phyloP scores from a whole-genome alignment of 2,329 filamentous ascomycete genomes.

The Chaetomium strumarium region DNA sequence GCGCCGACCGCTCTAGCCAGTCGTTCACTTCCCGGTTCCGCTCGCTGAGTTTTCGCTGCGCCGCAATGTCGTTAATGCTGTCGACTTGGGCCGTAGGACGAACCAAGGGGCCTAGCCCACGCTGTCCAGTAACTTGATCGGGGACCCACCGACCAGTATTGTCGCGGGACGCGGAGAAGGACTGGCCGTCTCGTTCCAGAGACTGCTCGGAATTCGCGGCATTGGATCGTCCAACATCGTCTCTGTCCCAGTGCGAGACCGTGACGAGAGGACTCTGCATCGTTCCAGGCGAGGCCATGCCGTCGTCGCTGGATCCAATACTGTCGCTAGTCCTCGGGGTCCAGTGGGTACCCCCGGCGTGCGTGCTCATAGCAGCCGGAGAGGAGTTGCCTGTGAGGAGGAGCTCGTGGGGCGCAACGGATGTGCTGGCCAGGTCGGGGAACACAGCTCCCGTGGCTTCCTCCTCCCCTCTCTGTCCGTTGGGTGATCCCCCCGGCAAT shows the following conservation, averaged over 20 bases:
- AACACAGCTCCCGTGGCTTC: conserved; percentile 21
- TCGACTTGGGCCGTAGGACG: conserved; percentile 39
- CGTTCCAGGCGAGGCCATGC: conserved; percentile 33
- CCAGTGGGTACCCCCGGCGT: conserved; percentile 35
- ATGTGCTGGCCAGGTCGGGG: conserved; percentile 27
- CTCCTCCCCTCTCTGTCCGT: conserved; percentile 30
- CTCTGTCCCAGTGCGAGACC: conserved; percentile 50
- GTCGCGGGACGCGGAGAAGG: conserved; percentile 32
- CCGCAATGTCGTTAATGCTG: conserved; percentile 46
- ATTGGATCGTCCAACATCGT: conserved; percentile 25
- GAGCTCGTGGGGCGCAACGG: conserved; percentile 39
- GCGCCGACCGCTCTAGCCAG: conserved; percentile 40
- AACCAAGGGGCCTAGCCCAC: conserved; percentile 43
- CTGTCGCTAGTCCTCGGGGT: conserved; percentile 47
- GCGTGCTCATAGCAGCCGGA: conserved; percentile 27
- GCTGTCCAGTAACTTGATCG: conserved; percentile 35
- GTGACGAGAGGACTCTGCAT: conserved; percentile 53
- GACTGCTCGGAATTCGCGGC: conserved; percentile 5
- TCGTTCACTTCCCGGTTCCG: conserved; percentile 45
- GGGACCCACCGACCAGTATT: conserved; percentile 38
- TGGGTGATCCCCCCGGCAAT: conserved; percentile 40
- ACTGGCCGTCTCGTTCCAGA: conserved; percentile 13
- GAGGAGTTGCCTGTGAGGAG: conserved; percentile 35
- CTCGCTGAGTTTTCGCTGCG: conserved; percentile 37
- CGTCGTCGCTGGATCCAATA: conserved; percentile 47